A percentile compares a stretch with the other conserved stretches of the same genome.
These are phyloP conservation scores for Amauroascus verrucosus DNA, from an alignment of 2,329 filamentous ascomycete species.

Conservation along the genomic window DNA sequence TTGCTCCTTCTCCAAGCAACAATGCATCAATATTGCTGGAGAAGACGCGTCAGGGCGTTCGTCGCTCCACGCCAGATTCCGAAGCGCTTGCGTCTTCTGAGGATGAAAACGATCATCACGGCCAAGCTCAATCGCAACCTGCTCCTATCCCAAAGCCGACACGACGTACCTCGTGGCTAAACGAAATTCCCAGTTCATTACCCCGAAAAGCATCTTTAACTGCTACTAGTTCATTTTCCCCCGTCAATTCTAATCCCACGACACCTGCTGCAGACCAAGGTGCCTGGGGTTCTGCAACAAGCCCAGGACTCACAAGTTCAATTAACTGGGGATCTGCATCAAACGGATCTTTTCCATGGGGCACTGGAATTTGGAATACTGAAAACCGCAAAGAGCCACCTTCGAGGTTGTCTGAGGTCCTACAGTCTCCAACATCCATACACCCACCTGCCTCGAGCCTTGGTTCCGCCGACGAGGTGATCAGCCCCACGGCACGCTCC, in stretches of 20 bases:
- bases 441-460: constrained; percentile 41
- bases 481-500: constrained; percentile 41
- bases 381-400: constrained; percentile 66
- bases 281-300: constrained; percentile 33
- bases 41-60: constrained; percentile 57
- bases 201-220: constrained; percentile 67
- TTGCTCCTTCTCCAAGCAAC: constrained; percentile 35
- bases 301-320: constrained; percentile 31
- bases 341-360: constrained; percentile 53
- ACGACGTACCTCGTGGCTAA: constrained; percentile 73
- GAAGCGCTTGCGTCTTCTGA: constrained; percentile 90
- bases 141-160: constrained; percentile 50
- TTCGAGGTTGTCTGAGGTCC: constrained; percentile 60
- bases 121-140: constrained; percentile 41
- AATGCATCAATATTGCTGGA: constrained; percentile 60
- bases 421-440: constrained; percentile 62
- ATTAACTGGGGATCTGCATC: constrained; percentile 39
- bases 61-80: constrained; percentile 84
- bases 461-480: constrained; percentile 43
- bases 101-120: constrained; percentile 63
- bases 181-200: constrained; percentile 61
- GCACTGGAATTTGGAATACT: constrained; percentile 71
- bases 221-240: constrained; percentile 62
- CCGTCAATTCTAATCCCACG: constrained; percentile 67
- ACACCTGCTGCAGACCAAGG: constrained; percentile 61